Evolutionary conservation across 164 flowering plant species (phyloP).

Genomic region (Chimonanthus salicifolius): DNA sequence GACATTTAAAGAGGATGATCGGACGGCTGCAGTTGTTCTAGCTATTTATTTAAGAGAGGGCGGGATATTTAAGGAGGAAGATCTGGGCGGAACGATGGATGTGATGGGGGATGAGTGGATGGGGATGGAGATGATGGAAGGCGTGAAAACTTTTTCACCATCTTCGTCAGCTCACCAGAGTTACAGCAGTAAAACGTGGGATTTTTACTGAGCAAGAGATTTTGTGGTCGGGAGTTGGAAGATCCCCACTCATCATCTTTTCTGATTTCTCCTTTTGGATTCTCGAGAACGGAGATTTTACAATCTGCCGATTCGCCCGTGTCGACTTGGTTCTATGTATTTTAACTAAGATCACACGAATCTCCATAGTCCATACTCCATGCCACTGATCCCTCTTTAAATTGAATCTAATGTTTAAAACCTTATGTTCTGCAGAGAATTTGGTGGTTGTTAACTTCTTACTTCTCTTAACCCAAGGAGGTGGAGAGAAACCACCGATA

Average conservation of each 20-base stretch:
- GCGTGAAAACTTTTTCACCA: background rate
- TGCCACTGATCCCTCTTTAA: no score
- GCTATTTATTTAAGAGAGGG: background rate
- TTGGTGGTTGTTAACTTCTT: no score
- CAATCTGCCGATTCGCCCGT: no score
- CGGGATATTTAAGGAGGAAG: background rate
- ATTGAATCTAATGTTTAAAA: no score
- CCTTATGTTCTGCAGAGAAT: no score
- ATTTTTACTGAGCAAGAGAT: slow-evolving; percentile 1
- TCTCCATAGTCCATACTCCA: no score
- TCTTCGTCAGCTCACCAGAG: background rate
- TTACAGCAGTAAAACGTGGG: background rate
- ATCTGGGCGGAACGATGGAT: no score
- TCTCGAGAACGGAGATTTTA: background rate
- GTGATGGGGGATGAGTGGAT: background rate
- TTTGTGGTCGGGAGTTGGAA: slow-evolving; percentile 1
- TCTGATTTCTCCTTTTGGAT: background rate
- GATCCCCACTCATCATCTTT: background rate
- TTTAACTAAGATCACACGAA: no score
- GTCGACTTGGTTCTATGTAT: no score
- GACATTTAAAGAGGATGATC: background rate
- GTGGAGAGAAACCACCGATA: no score
- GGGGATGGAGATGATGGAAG: no score
- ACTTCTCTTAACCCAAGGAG: no score
- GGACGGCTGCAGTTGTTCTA: background rate